Evolutionary conservation across 2,329 filamentous ascomycete genomes (phyloP).

Genomic region (Cercospora sp.): DNA sequence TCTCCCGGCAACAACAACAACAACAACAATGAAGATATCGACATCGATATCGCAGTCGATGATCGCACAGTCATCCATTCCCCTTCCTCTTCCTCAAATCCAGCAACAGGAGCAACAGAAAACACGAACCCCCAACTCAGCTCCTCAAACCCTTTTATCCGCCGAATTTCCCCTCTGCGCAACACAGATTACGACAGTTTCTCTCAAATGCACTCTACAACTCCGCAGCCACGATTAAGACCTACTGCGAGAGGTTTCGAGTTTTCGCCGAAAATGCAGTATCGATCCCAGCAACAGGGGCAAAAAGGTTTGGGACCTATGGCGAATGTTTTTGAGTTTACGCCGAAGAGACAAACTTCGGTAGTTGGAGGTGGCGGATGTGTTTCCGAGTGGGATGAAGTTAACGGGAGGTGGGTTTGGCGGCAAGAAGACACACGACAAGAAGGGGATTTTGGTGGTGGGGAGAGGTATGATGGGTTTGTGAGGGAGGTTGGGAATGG

Average conservation of each 20-base stretch:
- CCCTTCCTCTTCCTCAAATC: not conserved
- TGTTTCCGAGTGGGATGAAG: not conserved
- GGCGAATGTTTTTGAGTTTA: not conserved
- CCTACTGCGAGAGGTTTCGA: not conserved
- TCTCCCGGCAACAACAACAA: not conserved
- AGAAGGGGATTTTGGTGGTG: not conserved
- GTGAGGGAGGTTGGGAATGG: not conserved
- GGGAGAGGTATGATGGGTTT: not conserved
- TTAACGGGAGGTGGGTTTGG: not conserved
- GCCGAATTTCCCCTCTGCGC: not conserved
- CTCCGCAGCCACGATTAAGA: not conserved
- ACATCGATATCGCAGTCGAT: not conserved
- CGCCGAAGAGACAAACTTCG: not conserved
- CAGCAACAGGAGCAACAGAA: not conserved
- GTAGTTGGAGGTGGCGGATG: too few relatives aligned
- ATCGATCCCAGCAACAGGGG: not conserved
- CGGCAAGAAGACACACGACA: too few relatives aligned
- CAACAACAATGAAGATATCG: not conserved
- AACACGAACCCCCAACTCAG: not conserved
- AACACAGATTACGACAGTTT: not conserved
- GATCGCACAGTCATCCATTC: constrained; percentile 3
- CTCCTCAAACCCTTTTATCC: constrained; percentile 5
- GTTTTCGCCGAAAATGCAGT: too few relatives aligned
- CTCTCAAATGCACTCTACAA: not conserved
- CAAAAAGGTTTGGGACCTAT: not conserved